Evolutionary conservation across 2,329 filamentous ascomycete species (phyloP).

Genomic region (Furcasterigmium furcatum): DNA sequence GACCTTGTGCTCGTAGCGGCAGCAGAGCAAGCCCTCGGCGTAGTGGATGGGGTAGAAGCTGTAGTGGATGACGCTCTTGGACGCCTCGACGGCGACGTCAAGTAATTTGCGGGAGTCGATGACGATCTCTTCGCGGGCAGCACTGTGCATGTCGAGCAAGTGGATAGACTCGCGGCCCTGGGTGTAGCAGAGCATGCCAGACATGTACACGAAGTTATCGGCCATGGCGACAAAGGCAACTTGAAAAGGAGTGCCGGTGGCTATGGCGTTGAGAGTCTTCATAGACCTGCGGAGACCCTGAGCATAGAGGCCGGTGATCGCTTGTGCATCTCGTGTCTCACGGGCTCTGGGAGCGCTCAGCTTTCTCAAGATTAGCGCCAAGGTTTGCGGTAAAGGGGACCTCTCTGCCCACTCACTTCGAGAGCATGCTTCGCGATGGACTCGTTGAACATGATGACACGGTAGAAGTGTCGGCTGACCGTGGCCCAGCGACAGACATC

Average conservation of each 20-base stretch:
- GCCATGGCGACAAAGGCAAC: slow-evolving; percentile 57
- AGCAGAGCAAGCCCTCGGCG: slow-evolving; percentile 53
- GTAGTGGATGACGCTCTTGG: slow-evolving; percentile 30
- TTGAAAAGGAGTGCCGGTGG: slow-evolving; percentile 59
- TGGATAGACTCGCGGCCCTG: slow-evolving; percentile 43
- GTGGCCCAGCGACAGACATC: neutral
- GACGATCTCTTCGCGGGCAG: slow-evolving; percentile 47
- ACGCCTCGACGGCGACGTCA: slow-evolving; percentile 28
- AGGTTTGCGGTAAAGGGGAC: too few relatives aligned
- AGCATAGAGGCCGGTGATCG: slow-evolving; percentile 30
- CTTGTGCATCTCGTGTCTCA: neutral
- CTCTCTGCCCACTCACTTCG: neutral
- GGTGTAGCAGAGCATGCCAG: slow-evolving; percentile 64
- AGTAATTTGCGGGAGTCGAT: slow-evolving; percentile 47
- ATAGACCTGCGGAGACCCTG: slow-evolving; percentile 56
- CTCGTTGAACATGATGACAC: neutral
- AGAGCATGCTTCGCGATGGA: neutral
- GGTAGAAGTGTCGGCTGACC: neutral
- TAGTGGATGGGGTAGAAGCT: slow-evolving; percentile 55
- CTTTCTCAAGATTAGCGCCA: too few relatives aligned
- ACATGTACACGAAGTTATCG: slow-evolving; percentile 58
- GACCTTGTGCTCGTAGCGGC: slow-evolving; percentile 44
- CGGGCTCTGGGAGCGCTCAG: neutral
- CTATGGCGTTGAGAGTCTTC: slow-evolving; percentile 58
- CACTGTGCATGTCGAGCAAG: slow-evolving; percentile 54